Percentiles rank a stretch among this genome's conserved stretches.
Conservation (phyloP, 2,329 filamentous ascomycete genomes). For the Neofusicoccum sp. region DNA sequence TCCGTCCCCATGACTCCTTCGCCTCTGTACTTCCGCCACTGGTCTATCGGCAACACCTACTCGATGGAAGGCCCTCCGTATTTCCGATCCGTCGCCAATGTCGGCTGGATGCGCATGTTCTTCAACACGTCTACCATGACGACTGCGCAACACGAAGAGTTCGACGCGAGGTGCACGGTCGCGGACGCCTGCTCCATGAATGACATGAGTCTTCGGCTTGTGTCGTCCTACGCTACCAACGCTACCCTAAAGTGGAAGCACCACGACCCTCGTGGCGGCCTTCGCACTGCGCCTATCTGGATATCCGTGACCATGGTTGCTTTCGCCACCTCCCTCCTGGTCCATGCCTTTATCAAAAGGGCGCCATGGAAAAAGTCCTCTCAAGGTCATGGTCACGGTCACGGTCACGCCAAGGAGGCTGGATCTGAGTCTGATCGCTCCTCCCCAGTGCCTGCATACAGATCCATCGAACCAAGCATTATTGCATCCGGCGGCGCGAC, state of each 20-base stretch:
- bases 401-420: not conserved
- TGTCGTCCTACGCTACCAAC: constrained; percentile 26
- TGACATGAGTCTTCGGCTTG: constrained; percentile 35
- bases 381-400: constrained; percentile 19
- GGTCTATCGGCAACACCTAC: constrained; percentile 47
- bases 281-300: constrained; percentile 33
- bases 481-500: constrained; percentile 6
- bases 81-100: constrained; percentile 40
- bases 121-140: constrained; percentile 50
- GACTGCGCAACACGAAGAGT: constrained; percentile 27
- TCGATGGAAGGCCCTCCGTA: constrained; percentile 47
- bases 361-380: constrained; percentile 23
- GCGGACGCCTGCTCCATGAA: constrained; percentile 36
- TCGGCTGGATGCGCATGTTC: constrained; percentile 50
- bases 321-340: constrained; percentile 29
- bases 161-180: constrained; percentile 30
- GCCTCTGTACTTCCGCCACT: constrained; percentile 47
- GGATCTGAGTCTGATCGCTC: constrained; percentile 1
- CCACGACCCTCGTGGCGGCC: constrained; percentile 23
- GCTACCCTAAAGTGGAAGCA: constrained; percentile 33
- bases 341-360: constrained; percentile 32
- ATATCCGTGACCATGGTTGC: constrained; percentile 32
- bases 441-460: constrained; percentile 6
- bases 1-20: constrained; percentile 42
- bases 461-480: constrained; percentile 8